Base-by-base conservation (phyloP, 2,329 filamentous ascomycete genomes). In the Madurella mycetomatis region DNA sequence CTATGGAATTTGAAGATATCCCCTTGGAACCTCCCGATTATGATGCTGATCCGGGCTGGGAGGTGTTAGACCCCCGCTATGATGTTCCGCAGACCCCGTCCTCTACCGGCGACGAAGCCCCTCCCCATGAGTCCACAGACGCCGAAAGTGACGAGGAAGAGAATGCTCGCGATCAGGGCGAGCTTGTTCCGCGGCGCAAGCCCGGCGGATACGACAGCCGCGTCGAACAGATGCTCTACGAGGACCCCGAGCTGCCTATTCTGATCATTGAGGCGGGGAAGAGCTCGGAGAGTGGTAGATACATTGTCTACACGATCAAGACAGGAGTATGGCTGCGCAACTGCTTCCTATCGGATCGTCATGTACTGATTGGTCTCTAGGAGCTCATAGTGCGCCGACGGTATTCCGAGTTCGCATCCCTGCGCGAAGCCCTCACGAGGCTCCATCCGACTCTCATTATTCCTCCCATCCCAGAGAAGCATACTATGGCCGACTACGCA, bases 401-500 rank as follows among this genome's bases (percentile, higher is more conserved):
- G 65, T 99, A 99, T 72, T 99, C 94, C 1, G 94, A 99, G 71
- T 99, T 99, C 67, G 88, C 90, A 37, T 96, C 92, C 15, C 76
- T 99, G 54, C 84, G 94, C 65, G 86, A 91, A 65, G 92, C 92
- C 2, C 81, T 99, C 30, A 91, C 92, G 45, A 88, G 88, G 64
- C 81, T 99, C 58, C 95, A 99, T 68, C 94, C 95, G 8, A 99
- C 94, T 0, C 80, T 99, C 41, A 88, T 99, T 65, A 88, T 99
- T 49, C 95, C 94, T 8, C 94, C 94, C 2, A 99, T 99, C 65
- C 94, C 94, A 18, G 95, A 99, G 74, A 99, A 99, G 72, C 94
- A 99, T 71, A 94, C 91, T 44, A 95, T 99, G 87, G 92, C 92
- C 57, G 94, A 99, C 70, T 99, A 99, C 68, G 94, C 94, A 15